Evolutionary conservation across 805 yeast genomes (phyloP).

Genomic region (Suhomyces prunicola): DNA sequence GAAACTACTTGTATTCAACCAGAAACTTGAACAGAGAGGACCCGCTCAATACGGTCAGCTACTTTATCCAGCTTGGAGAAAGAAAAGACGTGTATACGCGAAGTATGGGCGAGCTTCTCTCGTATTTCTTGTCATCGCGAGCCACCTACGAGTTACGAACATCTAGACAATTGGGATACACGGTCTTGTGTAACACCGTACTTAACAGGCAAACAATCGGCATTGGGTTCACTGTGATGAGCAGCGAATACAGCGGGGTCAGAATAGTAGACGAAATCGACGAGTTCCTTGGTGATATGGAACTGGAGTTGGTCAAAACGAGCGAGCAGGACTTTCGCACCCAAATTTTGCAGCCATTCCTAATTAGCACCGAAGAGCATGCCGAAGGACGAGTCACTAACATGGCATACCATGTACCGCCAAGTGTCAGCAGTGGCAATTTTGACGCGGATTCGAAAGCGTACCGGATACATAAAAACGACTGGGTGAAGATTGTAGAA

Average conservation of each 20-base stretch:
- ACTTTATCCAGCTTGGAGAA: constrained; percentile 56
- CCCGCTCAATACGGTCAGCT: constrained; percentile 49
- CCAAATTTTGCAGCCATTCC: constrained; percentile 35
- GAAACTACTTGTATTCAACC: constrained; percentile 26
- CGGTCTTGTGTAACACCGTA: constrained; percentile 55
- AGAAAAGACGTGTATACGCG: constrained; percentile 32
- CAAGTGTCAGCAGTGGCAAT: constrained; percentile 27
- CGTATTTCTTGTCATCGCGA: constrained; percentile 44
- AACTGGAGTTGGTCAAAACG: constrained; percentile 22
- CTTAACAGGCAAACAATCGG: constrained; percentile 53
- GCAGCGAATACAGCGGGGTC: constrained; percentile 43
- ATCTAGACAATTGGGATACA: constrained; percentile 60
- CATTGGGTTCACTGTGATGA: constrained; percentile 54
- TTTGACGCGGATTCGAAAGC: constrained; percentile 13
- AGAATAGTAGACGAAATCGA: constrained; percentile 46
- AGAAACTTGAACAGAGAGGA: constrained; percentile 38
- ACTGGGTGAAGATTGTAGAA: constrained; percentile 50
- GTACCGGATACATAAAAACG: constrained; percentile 38
- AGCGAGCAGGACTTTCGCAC: constrained; percentile 34
- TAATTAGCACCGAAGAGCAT: constrained; percentile 13
- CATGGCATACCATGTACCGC: constrained; percentile 20
- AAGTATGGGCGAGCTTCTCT: constrained; percentile 45
- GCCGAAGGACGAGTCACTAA: constrained; percentile 16
- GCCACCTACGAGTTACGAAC: constrained; percentile 49
- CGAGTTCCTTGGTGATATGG: constrained; percentile 44